Evolutionary conservation across 2,329 filamentous ascomycete genomes (phyloP).

Genomic region (Delphinella strobiligena): DNA sequence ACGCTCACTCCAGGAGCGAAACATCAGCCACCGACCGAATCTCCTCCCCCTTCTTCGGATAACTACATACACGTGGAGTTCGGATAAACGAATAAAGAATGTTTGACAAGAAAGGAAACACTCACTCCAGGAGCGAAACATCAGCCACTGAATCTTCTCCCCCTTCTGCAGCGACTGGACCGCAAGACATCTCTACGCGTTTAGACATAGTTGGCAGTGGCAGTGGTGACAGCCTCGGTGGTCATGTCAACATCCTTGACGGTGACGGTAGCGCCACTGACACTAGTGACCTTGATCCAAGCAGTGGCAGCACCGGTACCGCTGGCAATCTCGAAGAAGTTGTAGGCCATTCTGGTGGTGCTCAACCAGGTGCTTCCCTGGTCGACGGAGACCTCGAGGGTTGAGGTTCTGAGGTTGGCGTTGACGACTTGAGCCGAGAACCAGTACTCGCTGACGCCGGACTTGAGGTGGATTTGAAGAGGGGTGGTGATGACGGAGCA

Average conservation of each 20-base stretch:
- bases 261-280: constrained; percentile 7
- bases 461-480: constrained; percentile 13
- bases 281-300: constrained; percentile 12
- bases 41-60: no score
- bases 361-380: constrained; percentile 14
- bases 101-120: no score
- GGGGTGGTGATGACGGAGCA: constrained; percentile 12
- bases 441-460: constrained; percentile 14
- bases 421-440: constrained; percentile 15
- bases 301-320: constrained; percentile 9
- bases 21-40: no score
- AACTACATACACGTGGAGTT: no score
- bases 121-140: no score
- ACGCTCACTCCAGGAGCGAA: no score
- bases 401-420: constrained; percentile 12
- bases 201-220: constrained; percentile 13
- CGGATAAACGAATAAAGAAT: no score
- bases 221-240: constrained; percentile 11
- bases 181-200: not conserved
- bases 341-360: constrained; percentile 12
- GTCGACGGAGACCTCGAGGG: constrained; percentile 13
- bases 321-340: constrained; percentile 13
- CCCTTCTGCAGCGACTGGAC: no score
- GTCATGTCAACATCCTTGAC: constrained; percentile 12
- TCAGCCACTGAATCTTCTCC: no score